Evolutionary conservation across 2,329 filamentous ascomycete genomes (phyloP).

Genomic region (Monosporascus sp.): DNA sequence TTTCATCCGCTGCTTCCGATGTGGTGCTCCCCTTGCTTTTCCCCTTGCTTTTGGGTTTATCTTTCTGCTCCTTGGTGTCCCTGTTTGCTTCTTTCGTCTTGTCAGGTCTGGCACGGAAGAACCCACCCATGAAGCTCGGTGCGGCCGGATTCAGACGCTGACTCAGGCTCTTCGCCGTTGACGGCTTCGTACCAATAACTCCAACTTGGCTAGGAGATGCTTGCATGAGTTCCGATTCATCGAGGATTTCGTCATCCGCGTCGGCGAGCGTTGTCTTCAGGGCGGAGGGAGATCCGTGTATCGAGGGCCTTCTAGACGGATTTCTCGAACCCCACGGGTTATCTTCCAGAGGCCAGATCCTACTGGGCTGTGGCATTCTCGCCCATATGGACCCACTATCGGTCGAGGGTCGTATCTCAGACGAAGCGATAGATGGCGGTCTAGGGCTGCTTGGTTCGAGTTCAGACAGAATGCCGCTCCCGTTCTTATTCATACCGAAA

Average conservation of each 20-base stretch:
- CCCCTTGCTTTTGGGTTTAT: conserved; percentile 33
- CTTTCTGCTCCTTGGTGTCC: conserved; percentile 16
- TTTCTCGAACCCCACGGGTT: conserved; percentile 53
- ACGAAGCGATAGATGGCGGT: conserved; percentile 63
- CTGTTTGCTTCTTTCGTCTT: conserved; percentile 28
- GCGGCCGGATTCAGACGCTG: conserved; percentile 79
- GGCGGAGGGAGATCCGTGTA: conserved; percentile 67
- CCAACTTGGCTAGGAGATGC: conserved; percentile 55
- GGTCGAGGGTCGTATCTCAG: conserved; percentile 69
- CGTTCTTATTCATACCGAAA: conserved; percentile 37
- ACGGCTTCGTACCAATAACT: conserved; percentile 75
- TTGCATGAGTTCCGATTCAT: conserved; percentile 50
- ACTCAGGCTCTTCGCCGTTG: conserved; percentile 42
- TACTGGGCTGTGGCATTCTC: conserved; percentile 45
- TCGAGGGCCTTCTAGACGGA: conserved; percentile 74
- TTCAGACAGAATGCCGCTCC: conserved; percentile 44
- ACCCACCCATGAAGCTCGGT: conserved; percentile 75
- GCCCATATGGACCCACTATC: conserved; percentile 75
- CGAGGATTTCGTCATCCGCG: conserved; percentile 59
- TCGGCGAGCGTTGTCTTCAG: conserved; percentile 57
- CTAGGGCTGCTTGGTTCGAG: conserved; percentile 56
- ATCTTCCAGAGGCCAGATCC: conserved; percentile 61
- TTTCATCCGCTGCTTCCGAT: conserved; percentile 39
- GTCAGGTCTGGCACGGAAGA: conserved; percentile 45
- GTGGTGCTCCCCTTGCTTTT: conserved; percentile 34